phyloP scores from a whole-genome alignment of 2,329 filamentous ascomycete genomes.

The Xylaria sp. region DNA sequence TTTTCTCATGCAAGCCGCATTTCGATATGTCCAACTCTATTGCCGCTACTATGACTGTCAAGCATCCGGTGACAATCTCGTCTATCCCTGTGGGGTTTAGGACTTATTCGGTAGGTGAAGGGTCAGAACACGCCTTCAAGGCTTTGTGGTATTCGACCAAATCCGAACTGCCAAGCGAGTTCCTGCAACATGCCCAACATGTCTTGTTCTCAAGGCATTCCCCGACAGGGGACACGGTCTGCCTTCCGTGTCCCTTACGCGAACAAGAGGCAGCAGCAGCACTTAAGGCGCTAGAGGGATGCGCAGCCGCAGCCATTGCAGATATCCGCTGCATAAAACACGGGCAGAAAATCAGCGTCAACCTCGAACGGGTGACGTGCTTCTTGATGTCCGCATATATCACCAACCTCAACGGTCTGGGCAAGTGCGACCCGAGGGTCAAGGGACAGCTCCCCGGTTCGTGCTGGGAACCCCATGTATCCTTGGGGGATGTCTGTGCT shows the following conservation, averaged over 20 bases:
- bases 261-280: constrained; percentile 47
- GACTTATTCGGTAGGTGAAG: constrained; percentile 38
- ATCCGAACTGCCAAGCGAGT: constrained; percentile 38
- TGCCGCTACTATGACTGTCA: constrained; percentile 21
- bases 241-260: constrained; percentile 45
- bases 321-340: constrained; percentile 53
- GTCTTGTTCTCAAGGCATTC: constrained; percentile 37
- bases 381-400: constrained; percentile 63
- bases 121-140: constrained; percentile 36
- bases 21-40: constrained; percentile 7
- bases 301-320: constrained; percentile 61
- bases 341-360: constrained; percentile 49
- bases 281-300: constrained; percentile 62
- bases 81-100: constrained; percentile 5
- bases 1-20: constrained; percentile 8
- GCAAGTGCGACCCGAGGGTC: constrained; percentile 50
- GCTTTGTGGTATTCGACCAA: constrained; percentile 32
- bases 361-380: constrained; percentile 56
- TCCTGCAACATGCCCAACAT: constrained; percentile 32
- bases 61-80: constrained; percentile 6
- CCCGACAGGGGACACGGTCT: constrained; percentile 35
- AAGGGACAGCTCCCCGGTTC: constrained; percentile 44
- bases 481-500: constrained; percentile 20
- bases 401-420: constrained; percentile 56
- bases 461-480: constrained; percentile 39